phyloP scores from a whole-genome alignment of 2,329 filamentous ascomycete genomes.

The Ceratocystis papillata region DNA sequence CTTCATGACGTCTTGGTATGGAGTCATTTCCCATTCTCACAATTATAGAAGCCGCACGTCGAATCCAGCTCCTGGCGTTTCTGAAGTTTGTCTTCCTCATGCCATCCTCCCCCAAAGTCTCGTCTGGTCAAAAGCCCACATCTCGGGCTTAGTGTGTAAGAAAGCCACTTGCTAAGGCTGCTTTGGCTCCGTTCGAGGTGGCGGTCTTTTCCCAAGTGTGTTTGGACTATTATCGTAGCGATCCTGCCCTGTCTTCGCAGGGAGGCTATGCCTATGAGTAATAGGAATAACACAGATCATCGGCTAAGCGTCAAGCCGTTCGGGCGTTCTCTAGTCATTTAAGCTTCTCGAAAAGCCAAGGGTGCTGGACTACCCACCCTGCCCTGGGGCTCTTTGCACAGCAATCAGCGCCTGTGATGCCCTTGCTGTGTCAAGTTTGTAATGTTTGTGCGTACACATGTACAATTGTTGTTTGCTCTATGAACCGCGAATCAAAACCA shows the following conservation, averaged over 20 bases:
- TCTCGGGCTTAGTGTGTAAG: background rate
- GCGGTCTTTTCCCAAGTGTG: background rate
- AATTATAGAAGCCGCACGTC: conserved; percentile 4
- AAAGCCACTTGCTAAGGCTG: background rate
- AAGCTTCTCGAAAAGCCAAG: too few relatives aligned
- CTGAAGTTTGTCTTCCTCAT: background rate
- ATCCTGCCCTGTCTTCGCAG: background rate
- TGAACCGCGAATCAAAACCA: background rate
- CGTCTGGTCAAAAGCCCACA: background rate
- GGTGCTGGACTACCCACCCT: too few relatives aligned
- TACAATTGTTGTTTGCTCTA: background rate
- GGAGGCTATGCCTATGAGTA: background rate
- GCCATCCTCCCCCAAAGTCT: background rate
- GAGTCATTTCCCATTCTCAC: background rate
- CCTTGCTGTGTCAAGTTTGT: background rate
- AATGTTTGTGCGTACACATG: background rate
- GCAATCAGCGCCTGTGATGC: background rate
- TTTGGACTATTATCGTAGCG: background rate
- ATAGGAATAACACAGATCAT: background rate
- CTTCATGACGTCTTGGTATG: conserved; percentile 7
- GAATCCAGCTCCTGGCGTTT: background rate
- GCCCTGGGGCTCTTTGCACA: too few relatives aligned
- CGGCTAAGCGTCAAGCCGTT: background rate
- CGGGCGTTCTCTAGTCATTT: too few relatives aligned
- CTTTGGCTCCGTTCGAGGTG: background rate